Conservation (phyloP, 257 asterid genomes). For the Solanum corneliomulleri region DNA sequence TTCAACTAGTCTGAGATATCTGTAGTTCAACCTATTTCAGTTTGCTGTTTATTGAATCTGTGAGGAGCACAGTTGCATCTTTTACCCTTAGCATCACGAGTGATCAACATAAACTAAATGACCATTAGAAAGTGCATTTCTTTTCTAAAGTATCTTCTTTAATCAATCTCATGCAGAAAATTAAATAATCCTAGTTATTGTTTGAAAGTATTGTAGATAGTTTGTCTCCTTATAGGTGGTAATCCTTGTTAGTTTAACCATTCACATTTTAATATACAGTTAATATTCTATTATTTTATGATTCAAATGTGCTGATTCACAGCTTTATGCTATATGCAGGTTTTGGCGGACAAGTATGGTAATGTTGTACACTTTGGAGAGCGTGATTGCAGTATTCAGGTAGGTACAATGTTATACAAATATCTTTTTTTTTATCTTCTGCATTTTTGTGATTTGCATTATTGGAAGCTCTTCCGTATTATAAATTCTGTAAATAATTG, state of each 20-base stretch:
- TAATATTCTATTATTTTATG: background rate
- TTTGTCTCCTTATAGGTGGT: background rate
- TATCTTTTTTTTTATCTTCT: background rate
- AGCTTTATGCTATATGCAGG: conserved; percentile 28
- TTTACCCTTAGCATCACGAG: background rate
- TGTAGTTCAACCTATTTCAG: background rate
- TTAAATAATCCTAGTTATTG: background rate
- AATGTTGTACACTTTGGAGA: conserved; percentile 97
- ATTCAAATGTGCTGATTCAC: background rate
- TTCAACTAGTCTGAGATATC: background rate
- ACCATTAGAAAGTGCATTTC: background rate
- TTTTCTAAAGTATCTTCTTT: background rate
- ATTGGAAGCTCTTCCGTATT: background rate
- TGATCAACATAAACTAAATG: background rate
- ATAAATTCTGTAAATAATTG: background rate
- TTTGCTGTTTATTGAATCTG: background rate
- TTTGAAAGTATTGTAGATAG: background rate
- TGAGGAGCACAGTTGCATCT: background rate
- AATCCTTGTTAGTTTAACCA: background rate
- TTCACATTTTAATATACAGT: background rate
- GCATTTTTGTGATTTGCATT: background rate
- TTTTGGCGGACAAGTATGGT: conserved; percentile 85
- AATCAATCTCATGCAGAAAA: background rate
- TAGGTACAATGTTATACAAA: conserved; percentile 11
- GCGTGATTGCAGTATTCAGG: conserved; percentile 99